A percentile compares a stretch with the other conserved stretches of the same genome.
Evolutionary conservation across 805 yeast genomes (phyloP).

Genomic region (Suhomyces kilbournensis): DNA sequence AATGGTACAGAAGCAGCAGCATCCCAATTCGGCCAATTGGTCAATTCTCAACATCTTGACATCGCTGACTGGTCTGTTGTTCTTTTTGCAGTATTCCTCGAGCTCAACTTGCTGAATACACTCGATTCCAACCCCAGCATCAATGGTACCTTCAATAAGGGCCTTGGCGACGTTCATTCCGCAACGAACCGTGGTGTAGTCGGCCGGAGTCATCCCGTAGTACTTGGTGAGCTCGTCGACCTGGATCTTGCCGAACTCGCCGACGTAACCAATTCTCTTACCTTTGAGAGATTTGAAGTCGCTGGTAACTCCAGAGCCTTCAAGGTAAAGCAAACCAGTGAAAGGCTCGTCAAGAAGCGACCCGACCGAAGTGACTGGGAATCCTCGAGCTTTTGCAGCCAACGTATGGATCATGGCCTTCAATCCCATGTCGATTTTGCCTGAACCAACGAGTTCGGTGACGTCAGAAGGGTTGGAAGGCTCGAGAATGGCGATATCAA

Average conservation of each 20-base stretch:
- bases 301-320: conserved; percentile 48
- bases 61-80: conserved; percentile 43
- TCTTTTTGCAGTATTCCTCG: conserved; percentile 45
- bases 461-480: conserved; percentile 59
- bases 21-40: conserved; percentile 53
- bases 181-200: conserved; percentile 56
- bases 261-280: conserved; percentile 54
- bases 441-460: conserved; percentile 54
- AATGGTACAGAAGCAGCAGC: conserved; percentile 58
- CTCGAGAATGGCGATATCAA: conserved; percentile 51
- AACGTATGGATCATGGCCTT: conserved; percentile 61
- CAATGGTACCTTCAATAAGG: conserved; percentile 53
- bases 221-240: conserved; percentile 54
- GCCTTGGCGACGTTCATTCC: conserved; percentile 60
- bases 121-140: conserved; percentile 59
- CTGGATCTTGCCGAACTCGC: conserved; percentile 59
- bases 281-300: conserved; percentile 53
- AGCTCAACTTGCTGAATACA: conserved; percentile 59
- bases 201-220: conserved; percentile 54
- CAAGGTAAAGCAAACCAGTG: conserved; percentile 52
- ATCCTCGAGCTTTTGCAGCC: conserved; percentile 59
- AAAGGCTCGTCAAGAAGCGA: conserved; percentile 57
- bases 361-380: conserved; percentile 54
- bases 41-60: conserved; percentile 58
- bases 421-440: conserved; percentile 56